Evolutionary conservation across 1,139 yeast species (phyloP), one percentile per base, ranked within the genome.

Genomic region (Yamadazyma diospyri): DNA sequence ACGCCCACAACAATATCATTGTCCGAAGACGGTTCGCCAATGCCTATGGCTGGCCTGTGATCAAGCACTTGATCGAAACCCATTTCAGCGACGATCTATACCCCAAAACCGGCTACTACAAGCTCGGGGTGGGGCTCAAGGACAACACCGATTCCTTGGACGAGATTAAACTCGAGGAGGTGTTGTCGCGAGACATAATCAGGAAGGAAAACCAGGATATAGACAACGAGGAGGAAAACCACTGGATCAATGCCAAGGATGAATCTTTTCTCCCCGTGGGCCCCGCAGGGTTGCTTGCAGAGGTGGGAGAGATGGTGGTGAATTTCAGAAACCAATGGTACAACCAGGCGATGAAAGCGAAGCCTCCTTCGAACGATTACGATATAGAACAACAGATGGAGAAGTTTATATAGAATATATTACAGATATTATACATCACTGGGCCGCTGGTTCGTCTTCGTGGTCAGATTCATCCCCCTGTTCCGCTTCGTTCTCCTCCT

Each of bases 31-130:
- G 89, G 40, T 92, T 86, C 64, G 81, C 95, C 8, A 92, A 92
- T 61, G 95, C 97, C 0, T 88, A 83, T 59, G 99, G 99, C 1
- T 89, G 97, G 96, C 88, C 86, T 0, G 96, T 88, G 0, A 70
- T 92, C 22, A 85, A 83, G 33, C 97, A 92, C 57, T 49, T 92
- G 42, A 85, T 83, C 16, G 44, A 50, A 8, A 48, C 48, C 27
- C 67, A 61, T 46, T 61, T 61, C 38, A 28, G 29, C 5, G 43
- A 40, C 20, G 45, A 36, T n/a, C 5, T 6, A 15, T 25, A 16
- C 13, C 8, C 6, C 6, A 6, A 23, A 5, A 8, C 12, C 10
- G 28, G 30, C 3, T 10, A 11, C 4, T 41, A 40, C 43, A 39
- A 32, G 3, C 25, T 45, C 23, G 36, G 27, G 15, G 36, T 20